Evolutionary conservation across 2,329 filamentous ascomycete species (phyloP).

Genomic region (Alternaria ethzedia): DNA sequence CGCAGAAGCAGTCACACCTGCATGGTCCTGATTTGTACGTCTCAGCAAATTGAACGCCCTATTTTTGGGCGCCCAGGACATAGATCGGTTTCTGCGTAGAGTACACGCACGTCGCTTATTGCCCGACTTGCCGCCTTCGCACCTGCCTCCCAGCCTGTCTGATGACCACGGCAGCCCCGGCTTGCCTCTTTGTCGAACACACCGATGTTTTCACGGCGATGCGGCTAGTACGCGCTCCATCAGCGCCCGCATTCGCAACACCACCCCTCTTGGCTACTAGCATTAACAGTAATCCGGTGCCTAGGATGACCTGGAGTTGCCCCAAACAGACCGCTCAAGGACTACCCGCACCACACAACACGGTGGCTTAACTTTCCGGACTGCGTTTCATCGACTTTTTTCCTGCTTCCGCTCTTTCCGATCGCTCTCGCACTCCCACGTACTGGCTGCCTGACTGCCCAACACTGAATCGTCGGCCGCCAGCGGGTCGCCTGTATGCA

Average conservation of each 20-base stretch:
- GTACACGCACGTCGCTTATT: slow-evolving; percentile 21
- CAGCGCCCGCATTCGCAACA: slow-evolving; percentile 19
- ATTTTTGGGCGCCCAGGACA: slow-evolving; percentile 27
- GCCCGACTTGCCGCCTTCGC: slow-evolving; percentile 25
- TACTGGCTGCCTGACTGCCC: slow-evolving; percentile 17
- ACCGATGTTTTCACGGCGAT: slow-evolving; percentile 13
- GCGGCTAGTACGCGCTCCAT: slow-evolving; percentile 17
- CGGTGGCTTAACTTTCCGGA: slow-evolving; percentile 16
- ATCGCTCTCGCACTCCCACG: slow-evolving; percentile 14
- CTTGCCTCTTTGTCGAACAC: slow-evolving; percentile 8
- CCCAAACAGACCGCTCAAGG: slow-evolving; percentile 22
- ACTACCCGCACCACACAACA: slow-evolving; percentile 22
- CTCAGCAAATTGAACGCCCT: slow-evolving; percentile 24
- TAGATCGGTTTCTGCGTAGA: slow-evolving; percentile 25
- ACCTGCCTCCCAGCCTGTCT: slow-evolving; percentile 17
- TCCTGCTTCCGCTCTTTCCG: slow-evolving; percentile 24
- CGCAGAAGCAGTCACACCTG: slow-evolving; percentile 25
- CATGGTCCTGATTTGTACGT: slow-evolving; percentile 18
- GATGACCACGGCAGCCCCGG: slow-evolving; percentile 20
- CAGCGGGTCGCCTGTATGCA: slow-evolving; percentile 13
- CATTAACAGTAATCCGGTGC: slow-evolving; percentile 12
- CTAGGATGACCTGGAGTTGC: slow-evolving; percentile 22
- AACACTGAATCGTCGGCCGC: slow-evolving; percentile 14
- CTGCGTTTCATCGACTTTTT: slow-evolving; percentile 24
- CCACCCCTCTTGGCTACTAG: slow-evolving; percentile 21